A percentile compares a stretch with the other conserved stretches of the same genome.
phyloP scores from a whole-genome alignment of 148 eudicot species.

The Amaranthus cruentus region DNA sequence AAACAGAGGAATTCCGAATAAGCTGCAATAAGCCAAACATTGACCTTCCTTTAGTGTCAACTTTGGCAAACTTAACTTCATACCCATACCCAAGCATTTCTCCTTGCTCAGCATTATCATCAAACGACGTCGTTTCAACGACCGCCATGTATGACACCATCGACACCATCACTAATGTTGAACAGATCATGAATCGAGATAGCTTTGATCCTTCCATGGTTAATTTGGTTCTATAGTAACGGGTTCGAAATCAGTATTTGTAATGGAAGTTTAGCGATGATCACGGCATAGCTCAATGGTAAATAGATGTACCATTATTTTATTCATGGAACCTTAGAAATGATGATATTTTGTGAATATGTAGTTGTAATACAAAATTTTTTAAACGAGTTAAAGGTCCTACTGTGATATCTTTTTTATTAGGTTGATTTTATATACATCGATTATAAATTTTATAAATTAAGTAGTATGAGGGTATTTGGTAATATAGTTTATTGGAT shows the following conservation, averaged over 20 bases:
- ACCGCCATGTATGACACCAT: slow-evolving; percentile 2
- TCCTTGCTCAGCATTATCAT: background rate
- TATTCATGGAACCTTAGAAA: too few species aligned
- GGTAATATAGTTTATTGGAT: too few species aligned
- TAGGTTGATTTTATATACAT: too few species aligned
- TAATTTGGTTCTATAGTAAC: background rate
- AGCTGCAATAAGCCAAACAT: slow-evolving; percentile 36
- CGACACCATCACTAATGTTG: background rate
- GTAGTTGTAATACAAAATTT: background rate
- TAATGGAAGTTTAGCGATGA: background rate
- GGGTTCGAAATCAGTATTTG: too few species aligned
- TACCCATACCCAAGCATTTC: slow-evolving; percentile 37
- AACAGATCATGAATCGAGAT: background rate
- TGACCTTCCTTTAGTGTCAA: slow-evolving; percentile 1
- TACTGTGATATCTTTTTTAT: too few species aligned
- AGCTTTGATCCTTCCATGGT: slow-evolving; percentile 5
- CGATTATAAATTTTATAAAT: too few species aligned
- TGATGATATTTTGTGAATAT: background rate
- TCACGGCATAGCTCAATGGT: background rate
- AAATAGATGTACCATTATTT: too few species aligned
- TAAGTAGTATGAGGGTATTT: too few species aligned
- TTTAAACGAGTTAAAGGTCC: background rate
- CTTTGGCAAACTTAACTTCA: slow-evolving; percentile 16
- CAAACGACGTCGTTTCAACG: background rate
- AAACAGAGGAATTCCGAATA: slow-evolving; percentile 34